phyloP scores from a whole-genome alignment of 139 green algal species.

The Raphidocelis subcapitata region DNA sequence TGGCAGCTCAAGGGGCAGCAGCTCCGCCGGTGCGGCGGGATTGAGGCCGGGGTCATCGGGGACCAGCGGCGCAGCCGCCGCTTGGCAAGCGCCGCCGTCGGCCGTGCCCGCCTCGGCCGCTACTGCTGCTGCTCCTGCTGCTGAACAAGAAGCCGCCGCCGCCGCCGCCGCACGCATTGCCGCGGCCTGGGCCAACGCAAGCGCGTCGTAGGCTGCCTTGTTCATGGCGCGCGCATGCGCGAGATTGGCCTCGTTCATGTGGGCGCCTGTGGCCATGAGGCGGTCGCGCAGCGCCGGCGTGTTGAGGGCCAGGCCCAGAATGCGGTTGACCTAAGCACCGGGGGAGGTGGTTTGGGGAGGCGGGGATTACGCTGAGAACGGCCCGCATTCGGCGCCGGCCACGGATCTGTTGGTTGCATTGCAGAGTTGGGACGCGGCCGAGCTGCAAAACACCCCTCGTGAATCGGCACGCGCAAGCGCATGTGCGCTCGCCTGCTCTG shows the following conservation, averaged over 20 bases:
- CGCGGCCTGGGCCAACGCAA: background rate
- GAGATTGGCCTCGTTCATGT: conserved; percentile 76
- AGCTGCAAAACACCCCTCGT: no score
- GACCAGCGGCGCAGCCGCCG: background rate
- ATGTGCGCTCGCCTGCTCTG: conserved; percentile 55
- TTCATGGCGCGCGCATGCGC: conserved; percentile 83
- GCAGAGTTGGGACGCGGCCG: background rate
- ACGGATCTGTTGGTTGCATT: background rate
- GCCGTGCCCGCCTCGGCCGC: background rate
- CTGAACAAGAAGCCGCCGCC: background rate
- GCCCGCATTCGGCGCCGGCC: no score
- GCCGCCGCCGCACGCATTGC: no score
- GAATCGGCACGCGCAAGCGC: background rate
- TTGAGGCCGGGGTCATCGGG: background rate
- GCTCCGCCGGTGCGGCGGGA: background rate
- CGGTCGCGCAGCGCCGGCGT: conserved; percentile 69
- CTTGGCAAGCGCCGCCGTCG: background rate
- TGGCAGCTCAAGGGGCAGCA: conserved; percentile 7
- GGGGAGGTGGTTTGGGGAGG: background rate
- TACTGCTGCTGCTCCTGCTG: conserved; percentile 16
- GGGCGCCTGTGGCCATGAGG: conserved; percentile 71
- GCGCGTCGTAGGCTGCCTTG: conserved; percentile 62
- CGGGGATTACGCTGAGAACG: background rate
- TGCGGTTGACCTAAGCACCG: conserved; percentile 54
- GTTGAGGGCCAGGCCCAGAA: conserved; percentile 75